Base-by-base conservation (phyloP, 2,329 filamentous ascomycete species). In the Apiospora pterosperma region DNA sequence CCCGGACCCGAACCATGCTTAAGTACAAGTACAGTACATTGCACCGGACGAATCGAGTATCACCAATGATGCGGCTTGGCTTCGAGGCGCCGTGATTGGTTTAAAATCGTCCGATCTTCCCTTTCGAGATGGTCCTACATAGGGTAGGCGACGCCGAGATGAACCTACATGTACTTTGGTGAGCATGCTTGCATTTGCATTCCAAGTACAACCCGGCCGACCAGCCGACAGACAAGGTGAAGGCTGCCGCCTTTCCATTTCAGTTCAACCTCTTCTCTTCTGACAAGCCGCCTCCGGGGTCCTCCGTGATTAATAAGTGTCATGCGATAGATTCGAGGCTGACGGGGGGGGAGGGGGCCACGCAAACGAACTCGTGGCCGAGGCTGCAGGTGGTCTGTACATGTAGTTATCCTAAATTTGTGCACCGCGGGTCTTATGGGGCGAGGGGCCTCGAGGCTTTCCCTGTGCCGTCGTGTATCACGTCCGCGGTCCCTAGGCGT, bases 1-100 rank as follows among this genome's bases (percentile, higher is more conserved):
- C 23, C 23, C 44, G 23, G 19, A 52, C 6, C 38, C 38, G n/a
- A n/a, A 19, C 38, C 48, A 34, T 55, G 16, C 48, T 55, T n/a
- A n/a, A 55, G 48, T 55, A 55, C 48, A 55, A 55, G 48, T n/a
- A 28, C 48, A 55, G 48, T 55, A 55, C 48, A 28, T 55, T 34
- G 28, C 48, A 55, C 48, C 48, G 34, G 48, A 55, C 48, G 28
- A 55, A 55, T 55, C 28, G 16, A 55, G 48, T 55, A 55, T 34
- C 48, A 55, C 48, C 48, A 55, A 34, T 55, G 16, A 34, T 55
- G 25, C 16, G 48, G 48, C 48, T 55, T 55, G 48, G 4, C 1
- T 34, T 34, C 48, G 28, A 55, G 48, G 16, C 7, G 48, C 48
- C 48, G 48, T 55, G 48, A 55, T 55, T 55, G 48, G 48, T 19